Percentiles rank a stretch among this genome's conserved stretches.
Conservation (phyloP, 1,284 basidiomycete species). For the Ceratobasidium sp. region DNA sequence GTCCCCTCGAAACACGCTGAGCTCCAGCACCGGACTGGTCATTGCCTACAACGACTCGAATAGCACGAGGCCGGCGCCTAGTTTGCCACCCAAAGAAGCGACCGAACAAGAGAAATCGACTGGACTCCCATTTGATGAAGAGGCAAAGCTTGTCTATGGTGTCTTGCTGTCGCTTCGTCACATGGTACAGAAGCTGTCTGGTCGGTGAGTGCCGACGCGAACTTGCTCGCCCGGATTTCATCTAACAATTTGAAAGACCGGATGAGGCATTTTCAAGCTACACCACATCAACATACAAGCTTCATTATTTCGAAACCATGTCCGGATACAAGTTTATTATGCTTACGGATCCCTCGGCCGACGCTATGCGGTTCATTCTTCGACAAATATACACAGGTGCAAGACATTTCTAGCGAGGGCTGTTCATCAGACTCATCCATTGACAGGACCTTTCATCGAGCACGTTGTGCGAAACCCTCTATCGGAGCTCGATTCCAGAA, state of each 20-base stretch:
- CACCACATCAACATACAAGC: conserved; percentile 89
- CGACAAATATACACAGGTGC: conserved; percentile 78
- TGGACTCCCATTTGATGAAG: conserved; percentile 92
- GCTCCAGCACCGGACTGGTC: conserved; percentile 67
- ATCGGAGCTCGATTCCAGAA: conserved; percentile 78
- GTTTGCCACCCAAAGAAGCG: conserved; percentile 50
- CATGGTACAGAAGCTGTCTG: conserved; percentile 94
- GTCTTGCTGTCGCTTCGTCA: conserved; percentile 91
- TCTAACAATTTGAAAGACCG: conserved; percentile 53
- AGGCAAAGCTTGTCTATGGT: conserved; percentile 97
- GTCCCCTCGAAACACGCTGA: conserved; percentile 65
- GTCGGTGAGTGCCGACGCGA: conserved; percentile 62
- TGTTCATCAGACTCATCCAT: background rate
- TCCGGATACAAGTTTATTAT: conserved; percentile 97
- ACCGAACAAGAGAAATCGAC: conserved; percentile 47
- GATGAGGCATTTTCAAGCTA: conserved; percentile 92
- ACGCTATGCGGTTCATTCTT: conserved; percentile 83
- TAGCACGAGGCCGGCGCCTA: conserved; percentile 49
- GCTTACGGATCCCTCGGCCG: conserved; percentile 82
- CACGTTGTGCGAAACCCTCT: conserved; percentile 93
- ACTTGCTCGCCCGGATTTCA: background rate
- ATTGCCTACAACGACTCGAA: conserved; percentile 64
- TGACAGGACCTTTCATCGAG: conserved; percentile 90
- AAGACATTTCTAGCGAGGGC: background rate
- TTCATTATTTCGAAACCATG: conserved; percentile 91